Evolutionary conservation across 495 filamentous ascomycete genomes (phyloP).

Genomic region (Daldinia caldariorum): DNA sequence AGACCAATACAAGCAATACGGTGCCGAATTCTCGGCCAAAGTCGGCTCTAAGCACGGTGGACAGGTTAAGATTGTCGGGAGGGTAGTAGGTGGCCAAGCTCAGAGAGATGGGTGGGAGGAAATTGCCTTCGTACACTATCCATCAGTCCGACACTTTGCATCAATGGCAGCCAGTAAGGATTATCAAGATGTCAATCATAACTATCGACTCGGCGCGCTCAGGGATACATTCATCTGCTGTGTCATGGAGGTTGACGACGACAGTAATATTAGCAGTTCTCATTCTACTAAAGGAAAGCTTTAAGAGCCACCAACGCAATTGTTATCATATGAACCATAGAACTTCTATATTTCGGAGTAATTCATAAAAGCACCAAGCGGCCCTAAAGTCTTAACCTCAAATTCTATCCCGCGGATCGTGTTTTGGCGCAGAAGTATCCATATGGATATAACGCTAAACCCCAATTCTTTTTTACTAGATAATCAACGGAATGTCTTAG

Average conservation of each 20-base stretch:
- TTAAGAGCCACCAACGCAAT: constrained; percentile 7
- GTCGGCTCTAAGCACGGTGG: constrained; percentile 66
- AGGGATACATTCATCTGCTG: constrained; percentile 72
- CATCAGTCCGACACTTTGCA: constrained; percentile 68
- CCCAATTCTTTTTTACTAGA: neutral
- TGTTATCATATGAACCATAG: neutral
- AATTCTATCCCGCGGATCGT: neutral
- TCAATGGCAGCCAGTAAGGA: constrained; percentile 71
- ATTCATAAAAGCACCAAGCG: neutral
- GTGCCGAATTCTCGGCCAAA: constrained; percentile 62
- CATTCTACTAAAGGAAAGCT: constrained; percentile 19
- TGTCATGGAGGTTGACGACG: constrained; percentile 61
- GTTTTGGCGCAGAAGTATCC: neutral
- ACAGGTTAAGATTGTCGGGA: constrained; percentile 70
- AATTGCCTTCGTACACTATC: constrained; percentile 74
- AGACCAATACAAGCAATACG: constrained; percentile 66
- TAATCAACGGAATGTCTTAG: constrained; percentile 1
- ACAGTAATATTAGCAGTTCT: constrained; percentile 30
- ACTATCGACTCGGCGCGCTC: constrained; percentile 63
- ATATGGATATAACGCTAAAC: neutral
- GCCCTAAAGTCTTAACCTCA: neutral
- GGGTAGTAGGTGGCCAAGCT: constrained; percentile 51
- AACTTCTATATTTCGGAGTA: neutral
- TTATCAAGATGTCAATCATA: constrained; percentile 71
- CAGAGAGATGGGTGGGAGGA: constrained; percentile 48